phyloP scores from a whole-genome alignment of 106 monocot species.

The Amphibolis antarctica region DNA sequence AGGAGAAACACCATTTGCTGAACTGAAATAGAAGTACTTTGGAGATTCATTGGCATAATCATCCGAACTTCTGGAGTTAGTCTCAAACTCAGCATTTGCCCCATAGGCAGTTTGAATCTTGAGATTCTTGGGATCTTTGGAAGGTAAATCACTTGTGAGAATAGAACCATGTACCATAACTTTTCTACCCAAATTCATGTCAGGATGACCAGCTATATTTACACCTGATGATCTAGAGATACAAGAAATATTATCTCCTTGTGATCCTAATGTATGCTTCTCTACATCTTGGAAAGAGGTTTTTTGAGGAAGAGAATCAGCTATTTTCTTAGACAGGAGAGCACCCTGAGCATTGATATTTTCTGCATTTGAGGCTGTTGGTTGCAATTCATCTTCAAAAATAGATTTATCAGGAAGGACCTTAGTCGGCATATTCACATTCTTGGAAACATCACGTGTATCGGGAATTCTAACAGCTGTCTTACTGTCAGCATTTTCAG shows the following conservation, averaged over 20 bases:
- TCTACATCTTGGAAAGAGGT: constrained; percentile 13
- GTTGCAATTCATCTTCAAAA: constrained; percentile 4
- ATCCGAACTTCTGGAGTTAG: background rate
- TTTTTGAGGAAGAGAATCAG: constrained; percentile 1
- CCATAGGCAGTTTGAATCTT: constrained; percentile 2
- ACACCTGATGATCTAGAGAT: constrained; percentile 24
- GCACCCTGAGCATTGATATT: constrained; percentile 2
- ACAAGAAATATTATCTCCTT: constrained; percentile 37
- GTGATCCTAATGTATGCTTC: constrained; percentile 17
- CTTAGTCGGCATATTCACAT: constrained; percentile 36
- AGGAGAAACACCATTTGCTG: constrained; percentile 7
- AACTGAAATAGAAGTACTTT: constrained; percentile 6
- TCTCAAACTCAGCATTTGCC: background rate
- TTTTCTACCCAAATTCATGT: constrained; percentile 10
- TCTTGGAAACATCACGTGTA: constrained; percentile 34
- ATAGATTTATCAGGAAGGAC: constrained; percentile 11
- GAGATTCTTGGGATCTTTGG: background rate
- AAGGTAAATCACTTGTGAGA: constrained; percentile 12
- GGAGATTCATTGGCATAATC: constrained; percentile 1
- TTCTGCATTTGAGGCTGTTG: background rate
- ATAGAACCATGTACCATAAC: constrained; percentile 9
- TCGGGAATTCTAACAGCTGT: constrained; percentile 9
- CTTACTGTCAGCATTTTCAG: constrained; percentile 42
- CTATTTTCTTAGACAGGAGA: background rate
- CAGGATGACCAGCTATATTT: constrained; percentile 9